Percentiles rank a stretch among this genome's conserved stretches.
phyloP scores from a whole-genome alignment of 148 eudicot genomes.

The Arbutus unedo region DNA sequence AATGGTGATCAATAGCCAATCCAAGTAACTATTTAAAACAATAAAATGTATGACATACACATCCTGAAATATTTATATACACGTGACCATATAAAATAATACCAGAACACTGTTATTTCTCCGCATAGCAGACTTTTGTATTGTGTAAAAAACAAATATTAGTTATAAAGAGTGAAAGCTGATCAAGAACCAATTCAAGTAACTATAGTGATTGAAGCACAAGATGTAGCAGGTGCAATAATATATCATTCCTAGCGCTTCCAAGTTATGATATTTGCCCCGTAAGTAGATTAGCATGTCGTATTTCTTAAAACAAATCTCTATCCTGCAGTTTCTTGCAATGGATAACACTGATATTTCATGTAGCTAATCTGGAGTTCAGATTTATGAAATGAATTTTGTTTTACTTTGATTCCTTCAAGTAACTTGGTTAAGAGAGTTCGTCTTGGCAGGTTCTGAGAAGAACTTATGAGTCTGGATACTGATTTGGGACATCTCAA shows the following conservation, averaged over 20 bases:
- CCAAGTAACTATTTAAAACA: background rate
- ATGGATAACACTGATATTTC: background rate
- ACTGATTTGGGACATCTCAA: background rate
- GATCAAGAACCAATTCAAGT: background rate
- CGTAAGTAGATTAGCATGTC: background rate
- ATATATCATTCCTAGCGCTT: background rate
- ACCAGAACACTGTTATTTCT: background rate
- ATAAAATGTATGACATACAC: background rate
- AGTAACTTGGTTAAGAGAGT: background rate
- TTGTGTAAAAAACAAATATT: background rate
- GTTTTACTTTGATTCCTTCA: background rate
- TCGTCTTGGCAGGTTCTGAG: background rate
- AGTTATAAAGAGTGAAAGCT: background rate
- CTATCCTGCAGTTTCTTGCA: background rate
- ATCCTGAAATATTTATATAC: background rate
- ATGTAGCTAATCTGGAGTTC: background rate
- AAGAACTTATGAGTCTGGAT: background rate
- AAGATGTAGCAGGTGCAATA: background rate
- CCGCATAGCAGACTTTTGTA: background rate
- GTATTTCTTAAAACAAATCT: background rate
- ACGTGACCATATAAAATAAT: background rate
- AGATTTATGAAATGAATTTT: background rate
- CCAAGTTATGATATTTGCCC: background rate
- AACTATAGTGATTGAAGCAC: background rate
- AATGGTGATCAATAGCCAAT: conserved; percentile 2